phyloP scores from a whole-genome alignment of 768 basidiomycete species.

The Termitomyces sp. region DNA sequence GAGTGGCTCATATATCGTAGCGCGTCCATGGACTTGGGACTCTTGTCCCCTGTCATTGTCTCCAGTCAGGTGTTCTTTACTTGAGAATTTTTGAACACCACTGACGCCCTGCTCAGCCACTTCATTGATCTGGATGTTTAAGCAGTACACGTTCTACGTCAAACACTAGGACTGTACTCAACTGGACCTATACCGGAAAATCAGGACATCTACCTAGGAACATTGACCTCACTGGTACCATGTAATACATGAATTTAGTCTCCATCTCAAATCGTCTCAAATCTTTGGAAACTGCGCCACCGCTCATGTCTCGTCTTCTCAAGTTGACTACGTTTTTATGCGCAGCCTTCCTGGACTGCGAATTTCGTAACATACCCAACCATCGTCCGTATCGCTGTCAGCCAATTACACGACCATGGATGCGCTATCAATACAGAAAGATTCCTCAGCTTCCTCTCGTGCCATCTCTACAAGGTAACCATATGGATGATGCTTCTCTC shows the following conservation, averaged over 20 bases:
- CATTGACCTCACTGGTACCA: background rate
- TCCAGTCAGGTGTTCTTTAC: constrained; percentile 55
- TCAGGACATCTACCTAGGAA: background rate
- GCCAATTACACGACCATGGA: background rate
- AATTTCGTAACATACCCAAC: background rate
- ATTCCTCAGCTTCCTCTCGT: background rate
- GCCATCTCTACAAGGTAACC: background rate
- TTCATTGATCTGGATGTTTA: constrained; percentile 82
- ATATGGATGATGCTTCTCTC: background rate
- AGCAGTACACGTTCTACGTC: constrained; percentile 79
- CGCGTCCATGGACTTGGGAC: constrained; percentile 52
- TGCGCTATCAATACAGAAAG: background rate
- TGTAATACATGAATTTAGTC: background rate
- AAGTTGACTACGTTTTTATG: background rate
- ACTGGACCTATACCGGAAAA: background rate
- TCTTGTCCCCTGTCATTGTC: constrained; percentile 75
- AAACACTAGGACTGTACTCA: constrained; percentile 10
- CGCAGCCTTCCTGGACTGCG: background rate
- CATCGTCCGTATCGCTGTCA: background rate
- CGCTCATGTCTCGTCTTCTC: background rate
- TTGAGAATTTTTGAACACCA: background rate
- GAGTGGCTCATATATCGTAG: constrained; percentile 83
- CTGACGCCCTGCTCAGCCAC: constrained; percentile 36
- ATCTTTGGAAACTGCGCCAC: no score
- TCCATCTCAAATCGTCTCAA: background rate